Conservation (phyloP, 2,329 filamentous ascomycete genomes). For the Colletotrichum zoysiae region DNA sequence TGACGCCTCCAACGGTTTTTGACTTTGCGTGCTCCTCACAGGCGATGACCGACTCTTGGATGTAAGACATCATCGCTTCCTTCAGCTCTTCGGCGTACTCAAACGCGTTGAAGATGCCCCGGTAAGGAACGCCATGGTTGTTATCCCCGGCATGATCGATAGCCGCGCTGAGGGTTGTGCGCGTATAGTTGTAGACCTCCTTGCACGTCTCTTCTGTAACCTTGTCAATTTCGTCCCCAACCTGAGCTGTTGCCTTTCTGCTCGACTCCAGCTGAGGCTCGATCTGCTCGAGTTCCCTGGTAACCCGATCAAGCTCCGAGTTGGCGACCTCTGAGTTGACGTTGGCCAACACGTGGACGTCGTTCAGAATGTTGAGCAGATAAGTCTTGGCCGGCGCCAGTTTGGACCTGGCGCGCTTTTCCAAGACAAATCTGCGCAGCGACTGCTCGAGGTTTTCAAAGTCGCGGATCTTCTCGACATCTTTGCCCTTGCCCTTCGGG, state of each 20-base stretch:
- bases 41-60: conserved; percentile 79
- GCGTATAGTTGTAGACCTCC: conserved; percentile 87
- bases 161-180: conserved; percentile 78
- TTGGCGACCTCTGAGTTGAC: conserved; percentile 92
- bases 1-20: conserved; percentile 84
- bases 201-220: conserved; percentile 88
- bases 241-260: conserved; percentile 81
- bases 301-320: conserved; percentile 86
- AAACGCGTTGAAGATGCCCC: conserved; percentile 86
- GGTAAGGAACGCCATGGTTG: conserved; percentile 87
- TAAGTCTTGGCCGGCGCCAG: conserved; percentile 96
- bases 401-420: conserved; percentile 95
- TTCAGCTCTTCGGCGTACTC: conserved; percentile 95
- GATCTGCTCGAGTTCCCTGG: conserved; percentile 81
- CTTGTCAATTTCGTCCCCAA: conserved; percentile 83
- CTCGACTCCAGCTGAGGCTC: conserved; percentile 89
- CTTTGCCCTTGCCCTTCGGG: conserved; percentile 84
- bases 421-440: conserved; percentile 90
- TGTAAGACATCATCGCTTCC: conserved; percentile 89
- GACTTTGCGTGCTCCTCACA: conserved; percentile 90
- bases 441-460: conserved; percentile 93
- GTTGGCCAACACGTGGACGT: conserved; percentile 83
- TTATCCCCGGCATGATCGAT: conserved; percentile 82
- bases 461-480: conserved; percentile 87
- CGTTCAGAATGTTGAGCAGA: conserved; percentile 90